phyloP scores from a whole-genome alignment of 2,329 filamentous ascomycete genomes.

The Endothia cerciana region DNA sequence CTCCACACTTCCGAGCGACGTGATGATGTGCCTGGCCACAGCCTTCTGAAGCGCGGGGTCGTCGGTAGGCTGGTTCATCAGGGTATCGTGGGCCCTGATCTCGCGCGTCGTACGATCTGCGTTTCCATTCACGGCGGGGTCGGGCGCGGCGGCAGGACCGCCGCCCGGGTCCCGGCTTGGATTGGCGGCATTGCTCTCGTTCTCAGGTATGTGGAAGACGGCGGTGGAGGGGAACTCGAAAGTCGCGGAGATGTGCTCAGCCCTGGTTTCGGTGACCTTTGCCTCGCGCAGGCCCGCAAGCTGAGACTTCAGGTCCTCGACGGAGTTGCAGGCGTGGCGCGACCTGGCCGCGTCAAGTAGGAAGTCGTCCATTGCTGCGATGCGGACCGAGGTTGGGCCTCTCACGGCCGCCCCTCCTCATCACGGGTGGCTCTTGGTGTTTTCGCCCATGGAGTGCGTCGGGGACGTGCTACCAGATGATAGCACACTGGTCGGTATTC shows the following conservation, averaged over 20 bases:
- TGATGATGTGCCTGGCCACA: slow-evolving; percentile 54
- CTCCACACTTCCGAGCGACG: slow-evolving; percentile 49
- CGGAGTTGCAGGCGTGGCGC: slow-evolving; percentile 41
- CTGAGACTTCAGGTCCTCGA: slow-evolving; percentile 52
- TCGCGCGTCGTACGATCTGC: slow-evolving; percentile 36
- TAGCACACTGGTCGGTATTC: neutral
- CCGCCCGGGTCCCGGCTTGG: slow-evolving; percentile 34
- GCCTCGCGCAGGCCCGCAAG: slow-evolving; percentile 46
- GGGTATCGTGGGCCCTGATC: slow-evolving; percentile 49
- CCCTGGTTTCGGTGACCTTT: slow-evolving; percentile 52
- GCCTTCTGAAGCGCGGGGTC: slow-evolving; percentile 53
- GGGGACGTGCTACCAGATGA: neutral
- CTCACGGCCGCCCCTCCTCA: neutral
- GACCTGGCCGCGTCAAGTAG: slow-evolving; percentile 36
- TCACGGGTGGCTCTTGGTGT: neutral
- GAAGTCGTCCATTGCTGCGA: slow-evolving; percentile 38
- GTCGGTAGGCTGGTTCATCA: slow-evolving; percentile 54
- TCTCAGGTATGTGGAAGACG: slow-evolving; percentile 46
- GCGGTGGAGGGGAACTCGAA: slow-evolving; percentile 52
- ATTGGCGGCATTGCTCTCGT: slow-evolving; percentile 39
- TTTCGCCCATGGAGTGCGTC: neutral
- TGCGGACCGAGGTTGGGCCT: neutral
- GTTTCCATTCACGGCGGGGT: slow-evolving; percentile 13
- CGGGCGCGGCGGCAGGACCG: slow-evolving; percentile 41
- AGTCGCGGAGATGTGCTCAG: slow-evolving; percentile 52